These are phyloP conservation scores for Monilinia vaccinii-corymbosi DNA, from an alignment of 2,329 filamentous ascomycete genomes.

Conservation along the genomic window DNA sequence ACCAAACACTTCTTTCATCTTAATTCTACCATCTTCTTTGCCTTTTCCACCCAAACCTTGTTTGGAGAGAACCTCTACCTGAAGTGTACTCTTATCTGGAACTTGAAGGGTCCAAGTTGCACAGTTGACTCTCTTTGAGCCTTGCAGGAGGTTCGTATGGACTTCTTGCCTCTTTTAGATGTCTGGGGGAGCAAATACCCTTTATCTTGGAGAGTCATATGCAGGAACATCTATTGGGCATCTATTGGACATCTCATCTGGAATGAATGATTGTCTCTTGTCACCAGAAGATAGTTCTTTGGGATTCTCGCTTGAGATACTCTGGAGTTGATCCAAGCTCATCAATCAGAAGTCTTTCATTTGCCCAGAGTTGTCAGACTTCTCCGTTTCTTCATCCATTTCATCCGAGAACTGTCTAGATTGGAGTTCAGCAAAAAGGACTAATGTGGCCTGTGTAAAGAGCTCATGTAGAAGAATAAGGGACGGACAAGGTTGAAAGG, in stretches of 20 bases:
- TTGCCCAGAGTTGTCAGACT: not conserved
- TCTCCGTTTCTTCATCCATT: not conserved
- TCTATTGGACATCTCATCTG: not conserved
- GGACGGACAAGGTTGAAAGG: too few relatives aligned
- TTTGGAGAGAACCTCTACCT: too few relatives aligned
- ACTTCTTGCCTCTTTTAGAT: too few relatives aligned
- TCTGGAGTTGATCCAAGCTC: too few relatives aligned
- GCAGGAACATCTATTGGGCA: not conserved
- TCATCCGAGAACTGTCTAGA: not conserved
- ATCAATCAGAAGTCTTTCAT: not conserved
- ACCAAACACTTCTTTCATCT: not conserved
- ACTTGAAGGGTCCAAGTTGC: not conserved
- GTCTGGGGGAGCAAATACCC: not conserved
- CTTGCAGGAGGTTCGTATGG: not conserved
- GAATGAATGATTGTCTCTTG: too few relatives aligned
- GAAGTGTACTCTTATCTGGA: too few relatives aligned
- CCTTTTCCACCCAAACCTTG: too few relatives aligned
- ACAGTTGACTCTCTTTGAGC: not conserved
- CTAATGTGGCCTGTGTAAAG: not conserved
- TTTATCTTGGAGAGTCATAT: not conserved
- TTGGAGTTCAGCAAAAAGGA: not conserved
- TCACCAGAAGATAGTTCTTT: not conserved
- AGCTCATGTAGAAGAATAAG: too few relatives aligned
- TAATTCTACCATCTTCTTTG: not conserved
- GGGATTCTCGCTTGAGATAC: not conserved